Percentiles rank a stretch among this genome's conserved stretches.
Conservation (phyloP, 257 asterid species). For the Ophiorrhiza pumila region DNA sequence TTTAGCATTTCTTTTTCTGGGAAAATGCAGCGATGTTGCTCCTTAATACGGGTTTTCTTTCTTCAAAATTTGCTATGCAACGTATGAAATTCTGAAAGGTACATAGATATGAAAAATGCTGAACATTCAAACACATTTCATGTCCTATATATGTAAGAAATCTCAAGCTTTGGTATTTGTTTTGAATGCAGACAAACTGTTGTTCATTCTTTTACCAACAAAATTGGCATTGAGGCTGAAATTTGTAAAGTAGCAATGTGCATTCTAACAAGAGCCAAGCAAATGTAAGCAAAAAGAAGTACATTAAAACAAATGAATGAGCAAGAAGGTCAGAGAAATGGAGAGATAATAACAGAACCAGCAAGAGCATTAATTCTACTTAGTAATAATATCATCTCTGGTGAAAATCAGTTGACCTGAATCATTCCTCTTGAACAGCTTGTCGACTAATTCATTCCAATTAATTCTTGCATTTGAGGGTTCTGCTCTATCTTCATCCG, state of each 20-base stretch:
- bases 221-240: background rate
- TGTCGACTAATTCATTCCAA: constrained; percentile 66
- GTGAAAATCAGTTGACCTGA: background rate
- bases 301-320: background rate
- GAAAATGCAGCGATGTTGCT: background rate
- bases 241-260: too few relatives aligned
- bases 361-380: background rate
- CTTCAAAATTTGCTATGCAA: too few relatives aligned
- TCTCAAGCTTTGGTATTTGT: background rate
- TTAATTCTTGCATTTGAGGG: constrained; percentile 46
- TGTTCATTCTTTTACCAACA: background rate
- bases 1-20: background rate
- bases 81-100: too few relatives aligned
- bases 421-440: constrained; percentile 40
- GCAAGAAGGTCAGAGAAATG: background rate
- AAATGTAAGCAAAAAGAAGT: background rate
- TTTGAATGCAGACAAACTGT: background rate
- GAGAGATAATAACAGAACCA: too few relatives aligned
- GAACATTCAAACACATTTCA: background rate
- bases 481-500: constrained; percentile 7
- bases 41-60: too few relatives aligned
- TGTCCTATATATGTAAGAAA: background rate
- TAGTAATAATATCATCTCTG: background rate
- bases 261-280: background rate
- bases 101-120: too few relatives aligned